phyloP scores from a whole-genome alignment of 768 basidiomycete species.

The Lactarius pseudohatsudake region DNA sequence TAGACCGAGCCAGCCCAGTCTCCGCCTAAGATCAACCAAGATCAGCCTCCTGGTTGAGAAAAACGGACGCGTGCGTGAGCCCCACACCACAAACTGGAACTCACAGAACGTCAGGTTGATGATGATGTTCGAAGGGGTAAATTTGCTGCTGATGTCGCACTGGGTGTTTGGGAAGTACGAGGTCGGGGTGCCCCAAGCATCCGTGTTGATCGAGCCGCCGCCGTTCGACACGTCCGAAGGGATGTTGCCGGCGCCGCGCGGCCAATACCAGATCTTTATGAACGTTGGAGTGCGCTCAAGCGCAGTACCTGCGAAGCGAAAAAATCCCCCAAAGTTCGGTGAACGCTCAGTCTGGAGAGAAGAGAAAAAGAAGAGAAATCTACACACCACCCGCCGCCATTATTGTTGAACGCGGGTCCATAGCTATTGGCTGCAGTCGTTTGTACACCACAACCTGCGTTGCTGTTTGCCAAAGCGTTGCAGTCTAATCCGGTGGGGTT shows the following conservation, averaged over 20 bases:
- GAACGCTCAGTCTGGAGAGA: not conserved
- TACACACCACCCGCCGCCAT: slow-evolving; percentile 62
- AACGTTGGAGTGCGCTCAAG: slow-evolving; percentile 55
- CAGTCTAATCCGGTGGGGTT: slow-evolving; percentile 47
- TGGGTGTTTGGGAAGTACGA: slow-evolving; percentile 61
- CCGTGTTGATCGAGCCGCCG: slow-evolving; percentile 45
- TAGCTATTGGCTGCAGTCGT: slow-evolving; percentile 44
- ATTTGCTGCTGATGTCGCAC: slow-evolving; percentile 57
- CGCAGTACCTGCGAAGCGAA: slow-evolving; percentile 50
- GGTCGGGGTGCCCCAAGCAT: slow-evolving; percentile 56
- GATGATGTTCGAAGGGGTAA: slow-evolving; percentile 60
- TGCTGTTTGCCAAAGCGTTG: slow-evolving; percentile 46
- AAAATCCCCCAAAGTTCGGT: not conserved
- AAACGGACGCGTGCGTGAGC: not conserved
- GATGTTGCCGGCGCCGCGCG: slow-evolving; percentile 44
- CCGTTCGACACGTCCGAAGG: slow-evolving; percentile 50
- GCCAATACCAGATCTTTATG: slow-evolving; percentile 76
- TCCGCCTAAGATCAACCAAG: slow-evolving; percentile 34
- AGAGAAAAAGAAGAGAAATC: no score
- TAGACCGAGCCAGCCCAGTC: slow-evolving; percentile 57
- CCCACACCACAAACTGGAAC: slow-evolving; percentile 28
- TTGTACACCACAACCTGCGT: slow-evolving; percentile 58
- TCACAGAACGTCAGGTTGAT: slow-evolving; percentile 71
- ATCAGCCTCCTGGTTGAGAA: not conserved
- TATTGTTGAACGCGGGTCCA: slow-evolving; percentile 56